phyloP scores from a whole-genome alignment of 352 stramenopile species.

The Phytophthora aleatoria region DNA sequence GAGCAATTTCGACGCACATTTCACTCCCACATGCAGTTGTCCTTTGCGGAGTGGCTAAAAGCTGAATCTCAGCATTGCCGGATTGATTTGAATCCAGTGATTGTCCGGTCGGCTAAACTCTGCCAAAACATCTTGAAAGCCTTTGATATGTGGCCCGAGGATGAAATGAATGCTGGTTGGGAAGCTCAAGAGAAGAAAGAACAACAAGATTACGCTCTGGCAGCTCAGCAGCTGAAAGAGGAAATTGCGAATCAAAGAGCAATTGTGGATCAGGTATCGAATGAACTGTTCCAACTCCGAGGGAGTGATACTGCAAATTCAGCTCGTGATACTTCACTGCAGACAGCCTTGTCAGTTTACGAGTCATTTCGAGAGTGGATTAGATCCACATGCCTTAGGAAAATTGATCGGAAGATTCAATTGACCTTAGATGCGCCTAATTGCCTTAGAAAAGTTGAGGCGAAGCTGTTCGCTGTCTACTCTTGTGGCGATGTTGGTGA shows the following conservation, averaged over 20 bases:
- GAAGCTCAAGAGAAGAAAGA: constrained; percentile 10
- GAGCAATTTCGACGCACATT: constrained; percentile 13
- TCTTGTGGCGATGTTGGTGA: constrained; percentile 1
- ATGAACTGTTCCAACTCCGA: constrained; percentile 20
- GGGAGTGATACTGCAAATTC: background rate
- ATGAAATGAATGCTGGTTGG: constrained; percentile 22
- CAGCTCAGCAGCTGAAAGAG: constrained; percentile 1
- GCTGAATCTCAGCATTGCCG: constrained; percentile 20
- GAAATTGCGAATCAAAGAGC: constrained; percentile 22
- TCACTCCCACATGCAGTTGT: background rate
- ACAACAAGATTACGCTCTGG: constrained; percentile 14
- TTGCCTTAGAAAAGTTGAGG: constrained; percentile 14
- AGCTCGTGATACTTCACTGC: background rate
- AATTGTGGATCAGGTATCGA: constrained; percentile 10
- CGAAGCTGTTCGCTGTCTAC: constrained; percentile 15
- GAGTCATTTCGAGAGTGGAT: constrained; percentile 28
- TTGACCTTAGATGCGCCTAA: constrained; percentile 17
- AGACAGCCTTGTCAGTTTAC: constrained; percentile 4
- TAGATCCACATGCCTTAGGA: constrained; percentile 4
- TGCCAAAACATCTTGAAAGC: constrained; percentile 27
- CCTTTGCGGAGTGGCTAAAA: constrained; percentile 35
- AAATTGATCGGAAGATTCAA: constrained; percentile 20
- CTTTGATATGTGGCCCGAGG: constrained; percentile 40
- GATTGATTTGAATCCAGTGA: constrained; percentile 27
- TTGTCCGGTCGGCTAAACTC: constrained; percentile 13